Base-by-base conservation (phyloP, 2,329 filamentous ascomycete species). In the Pseudovirgaria hyperparasitica region DNA sequence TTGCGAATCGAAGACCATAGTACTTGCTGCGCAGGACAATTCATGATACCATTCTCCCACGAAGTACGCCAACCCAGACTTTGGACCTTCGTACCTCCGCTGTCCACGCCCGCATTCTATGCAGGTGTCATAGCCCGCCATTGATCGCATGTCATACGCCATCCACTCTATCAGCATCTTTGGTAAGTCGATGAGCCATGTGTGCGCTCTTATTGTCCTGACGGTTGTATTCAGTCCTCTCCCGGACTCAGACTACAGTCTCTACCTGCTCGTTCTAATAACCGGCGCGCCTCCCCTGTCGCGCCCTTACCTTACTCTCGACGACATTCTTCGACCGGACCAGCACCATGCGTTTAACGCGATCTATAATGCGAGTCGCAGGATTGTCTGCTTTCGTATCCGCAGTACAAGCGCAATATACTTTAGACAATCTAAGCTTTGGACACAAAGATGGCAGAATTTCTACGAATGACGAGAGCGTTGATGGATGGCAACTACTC, bases 361-460 rank as follows among this genome's bases (percentile, higher is more conserved):
- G 42, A 10, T 36, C 34, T 38, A 57, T 43, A 25, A 56, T 67
- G 48, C 57, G 50, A 35, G 42, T 52, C 23, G 40, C 57, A 31
- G 47, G 50, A 35, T 58, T 50, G 31, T 44, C 58, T 12, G 43
- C 54, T n/a, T 37, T 65, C 22, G 48, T 70, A 28, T 65, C 67
- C 32, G 52, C 61, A 24, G 61, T 60, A 19, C 63, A 68, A 28
- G 76, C 76, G 19, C 71, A 80, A 44, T 73, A 70, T 41, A 60
- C 82, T 28, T 68, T 82, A 45, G 76, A 73, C 39, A 72, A 75
- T 44, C 66, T 84, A 25, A 86, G 80, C 50, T 92, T 92, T 50
- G 84, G 84, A 19, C 70, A 80, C 46, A 67, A 69, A 34, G 43
- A 43, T 3, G 64, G 66, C 41, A 70, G 39, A 38, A 71, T 90